Evolutionary conservation across 768 basidiomycete genomes (phyloP).

Genomic region (Psilocybe sp.): DNA sequence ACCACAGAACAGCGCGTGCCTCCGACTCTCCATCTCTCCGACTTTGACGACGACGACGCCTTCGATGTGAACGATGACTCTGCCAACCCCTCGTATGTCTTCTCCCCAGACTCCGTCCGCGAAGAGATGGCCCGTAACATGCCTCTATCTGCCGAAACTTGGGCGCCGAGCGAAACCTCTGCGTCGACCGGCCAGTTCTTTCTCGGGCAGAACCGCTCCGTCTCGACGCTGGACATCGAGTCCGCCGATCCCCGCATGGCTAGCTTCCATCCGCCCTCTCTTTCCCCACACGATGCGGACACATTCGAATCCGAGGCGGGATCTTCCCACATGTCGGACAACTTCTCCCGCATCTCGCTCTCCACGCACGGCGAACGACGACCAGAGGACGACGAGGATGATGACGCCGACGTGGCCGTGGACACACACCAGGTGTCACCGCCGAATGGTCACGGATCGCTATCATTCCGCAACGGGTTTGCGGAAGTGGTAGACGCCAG

Average conservation of each 20-base stretch:
- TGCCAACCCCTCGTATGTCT: constrained; percentile 37
- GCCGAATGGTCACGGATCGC: no score
- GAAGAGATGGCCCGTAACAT: constrained; percentile 55
- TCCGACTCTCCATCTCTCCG: constrained; percentile 11
- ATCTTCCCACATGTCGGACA: neutral
- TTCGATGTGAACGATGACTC: constrained; percentile 61
- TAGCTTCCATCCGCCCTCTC: neutral
- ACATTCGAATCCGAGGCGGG: neutral
- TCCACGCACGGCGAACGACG: no score
- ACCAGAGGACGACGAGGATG: no score
- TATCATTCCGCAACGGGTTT: no score
- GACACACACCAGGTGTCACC: no score
- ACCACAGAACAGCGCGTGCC: constrained; percentile 9
- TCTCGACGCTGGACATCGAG: constrained; percentile 58
- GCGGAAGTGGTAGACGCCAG: no score
- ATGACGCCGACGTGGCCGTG: no score
- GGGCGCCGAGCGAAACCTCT: constrained; percentile 27
- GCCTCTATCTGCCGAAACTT: constrained; percentile 29
- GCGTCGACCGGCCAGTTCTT: constrained; percentile 32
- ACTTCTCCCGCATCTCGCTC: no score
- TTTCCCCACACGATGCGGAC: neutral
- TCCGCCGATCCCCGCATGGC: constrained; percentile 5
- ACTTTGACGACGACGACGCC: constrained; percentile 55
- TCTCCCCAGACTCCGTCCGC: constrained; percentile 61
- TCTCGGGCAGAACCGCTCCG: constrained; percentile 37